These are phyloP conservation scores for Byssothecium circinans DNA, from an alignment of 2,329 filamentous ascomycete species.

Conservation along the genomic window DNA sequence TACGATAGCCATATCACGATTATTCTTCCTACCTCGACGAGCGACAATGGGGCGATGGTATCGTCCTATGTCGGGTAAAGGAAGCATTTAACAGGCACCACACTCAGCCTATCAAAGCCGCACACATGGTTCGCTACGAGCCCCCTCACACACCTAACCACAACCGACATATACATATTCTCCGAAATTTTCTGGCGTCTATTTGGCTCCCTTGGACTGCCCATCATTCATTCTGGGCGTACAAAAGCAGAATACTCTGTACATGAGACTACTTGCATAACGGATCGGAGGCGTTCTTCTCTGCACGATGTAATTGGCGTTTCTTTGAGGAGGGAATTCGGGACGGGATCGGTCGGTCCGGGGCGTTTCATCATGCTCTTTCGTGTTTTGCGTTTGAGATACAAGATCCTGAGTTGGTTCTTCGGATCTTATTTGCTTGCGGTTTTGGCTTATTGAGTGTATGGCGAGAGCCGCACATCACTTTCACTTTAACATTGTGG, in stretches of 20 bases:
- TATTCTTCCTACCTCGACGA: not conserved
- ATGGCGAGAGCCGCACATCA: not conserved
- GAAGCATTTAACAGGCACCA: not conserved
- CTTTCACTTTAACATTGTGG: not conserved
- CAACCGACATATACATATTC: slow-evolving; percentile 6
- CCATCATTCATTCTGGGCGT: slow-evolving; percentile 18
- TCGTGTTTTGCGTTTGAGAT: not conserved
- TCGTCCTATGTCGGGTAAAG: not conserved
- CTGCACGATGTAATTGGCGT: not conserved
- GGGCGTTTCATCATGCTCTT: slow-evolving; percentile 1
- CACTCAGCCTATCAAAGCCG: slow-evolving; percentile 6
- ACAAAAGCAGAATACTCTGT: slow-evolving; percentile 10
- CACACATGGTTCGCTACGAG: slow-evolving; percentile 11
- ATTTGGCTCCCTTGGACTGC: slow-evolving; percentile 3
- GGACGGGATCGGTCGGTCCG: not conserved
- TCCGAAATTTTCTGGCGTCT: slow-evolving; percentile 4
- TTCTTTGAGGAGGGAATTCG: not conserved
- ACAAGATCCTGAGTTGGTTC: not conserved
- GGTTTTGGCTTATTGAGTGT: too few relatives aligned
- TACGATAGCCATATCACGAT: not conserved
- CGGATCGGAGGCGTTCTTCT: not conserved
- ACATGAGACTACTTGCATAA: slow-evolving; percentile 7
- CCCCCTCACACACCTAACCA: not conserved
- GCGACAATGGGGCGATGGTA: not conserved
- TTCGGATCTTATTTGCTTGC: not conserved